Evolutionary conservation across 2,329 filamentous ascomycete genomes (phyloP), one percentile per base, ranked within the genome.

Genomic region (Drechslera avenae): DNA sequence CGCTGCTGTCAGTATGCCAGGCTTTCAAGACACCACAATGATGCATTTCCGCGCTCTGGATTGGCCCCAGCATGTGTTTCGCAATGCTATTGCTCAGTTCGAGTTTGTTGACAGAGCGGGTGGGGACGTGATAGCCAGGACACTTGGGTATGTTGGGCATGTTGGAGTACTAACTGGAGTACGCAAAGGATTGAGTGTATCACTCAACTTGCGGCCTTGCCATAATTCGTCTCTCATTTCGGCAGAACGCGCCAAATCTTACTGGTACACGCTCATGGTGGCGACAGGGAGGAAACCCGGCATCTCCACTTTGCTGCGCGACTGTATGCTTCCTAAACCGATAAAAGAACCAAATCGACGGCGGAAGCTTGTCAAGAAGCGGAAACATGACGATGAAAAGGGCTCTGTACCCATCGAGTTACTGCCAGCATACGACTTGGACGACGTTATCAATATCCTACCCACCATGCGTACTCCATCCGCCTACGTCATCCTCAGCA

Each of bases 401-500:
- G 13, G 16, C n/a, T 5, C 31, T 4, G 28, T 16, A 8, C 12
- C 13, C 17, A 8, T 17, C 12, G 26, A 28, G 26, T 2, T 17
- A 1, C 23, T 34, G 4, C 19, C 44, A 12, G 33, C 45, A n/a
- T 21, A 43, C 13, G 8, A 13, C 12, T 19, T 76, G 8, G 40
- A 46, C 1, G 49, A 68, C 1, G 68, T 79, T 10, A 50, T 69
- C 10, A 46, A 57, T 5, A 52, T 41, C 1, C 60, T 83, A 1
- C 69, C 76, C 2, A 52, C 54, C 0, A 63, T 72, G 2, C 74
- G 69, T 1, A 80, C 79, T 0, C 80, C 83, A 13, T 81, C 82
- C 2, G 83, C 81, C 31, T 86, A 86, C 59, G 59, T 86, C 2
- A 79, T 80, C 23, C 78, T 86, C 54, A 80, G 81, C 55, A 76